Conservation (phyloP, 2,329 filamentous ascomycete genomes). For the Ophiostoma angusticollis region DNA sequence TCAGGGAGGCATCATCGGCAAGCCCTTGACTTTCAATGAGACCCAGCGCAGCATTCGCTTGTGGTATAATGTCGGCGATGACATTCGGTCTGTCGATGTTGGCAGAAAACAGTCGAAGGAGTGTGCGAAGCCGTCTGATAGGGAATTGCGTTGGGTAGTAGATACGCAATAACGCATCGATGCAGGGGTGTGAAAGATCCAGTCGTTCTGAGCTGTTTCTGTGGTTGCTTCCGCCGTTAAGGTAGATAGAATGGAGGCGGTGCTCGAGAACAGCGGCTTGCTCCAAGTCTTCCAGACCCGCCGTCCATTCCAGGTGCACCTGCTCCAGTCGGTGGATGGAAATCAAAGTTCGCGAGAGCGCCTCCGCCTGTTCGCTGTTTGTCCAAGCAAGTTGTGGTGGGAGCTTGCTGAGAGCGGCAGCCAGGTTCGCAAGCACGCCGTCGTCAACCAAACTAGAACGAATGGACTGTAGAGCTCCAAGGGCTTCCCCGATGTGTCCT, state of each 20-base stretch:
- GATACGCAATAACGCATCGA: conserved; percentile 34
- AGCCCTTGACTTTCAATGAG: conserved; percentile 24
- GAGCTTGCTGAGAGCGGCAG: conserved; percentile 31
- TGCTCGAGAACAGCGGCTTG: conserved; percentile 49
- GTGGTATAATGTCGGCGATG: conserved; percentile 25
- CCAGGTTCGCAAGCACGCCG: conserved; percentile 42
- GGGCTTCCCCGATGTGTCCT: conserved; percentile 43
- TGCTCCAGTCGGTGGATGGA: conserved; percentile 47
- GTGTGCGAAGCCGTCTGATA: conserved; percentile 37
- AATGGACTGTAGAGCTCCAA: conserved; percentile 46
- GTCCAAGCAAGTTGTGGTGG: conserved; percentile 42
- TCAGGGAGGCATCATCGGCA: conserved; percentile 33
- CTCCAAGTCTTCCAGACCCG: conserved; percentile 36
- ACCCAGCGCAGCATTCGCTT: conserved; percentile 26
- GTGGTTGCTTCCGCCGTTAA: conserved; percentile 19
- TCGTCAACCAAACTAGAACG: conserved; percentile 47
- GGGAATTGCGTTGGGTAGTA: conserved; percentile 39
- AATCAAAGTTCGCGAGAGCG: conserved; percentile 45
- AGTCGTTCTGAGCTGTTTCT: conserved; percentile 15
- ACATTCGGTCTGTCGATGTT: conserved; percentile 32
- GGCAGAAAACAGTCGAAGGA: conserved; percentile 35
- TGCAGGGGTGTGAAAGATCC: conserved; percentile 31
- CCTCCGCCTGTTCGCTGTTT: conserved; percentile 33
- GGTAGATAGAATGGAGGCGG: conserved; percentile 37
- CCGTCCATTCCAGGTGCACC: conserved; percentile 44